Base-by-base conservation (phyloP, 2,329 filamentous ascomycete genomes). In the Didymella pinodella region DNA sequence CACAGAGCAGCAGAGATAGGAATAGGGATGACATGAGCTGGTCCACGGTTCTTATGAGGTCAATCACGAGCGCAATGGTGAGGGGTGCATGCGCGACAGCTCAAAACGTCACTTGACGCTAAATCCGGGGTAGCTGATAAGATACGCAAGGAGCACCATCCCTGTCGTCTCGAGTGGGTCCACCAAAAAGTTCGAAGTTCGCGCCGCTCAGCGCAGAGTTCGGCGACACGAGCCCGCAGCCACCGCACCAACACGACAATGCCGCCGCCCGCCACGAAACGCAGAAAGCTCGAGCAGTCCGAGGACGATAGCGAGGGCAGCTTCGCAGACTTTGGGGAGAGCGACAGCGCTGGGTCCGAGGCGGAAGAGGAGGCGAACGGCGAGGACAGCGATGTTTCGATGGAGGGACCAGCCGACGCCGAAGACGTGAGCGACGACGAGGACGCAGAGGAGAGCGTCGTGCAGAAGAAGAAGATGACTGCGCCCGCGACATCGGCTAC, bases 241-340 rank as follows among this genome's bases (percentile, higher is more conserved):
- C 47, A 56, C 36, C 29, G 14, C 45, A 57, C 48, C 44, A 59
- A 52, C 43, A 62, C 50, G 48, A 70, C 48, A 50, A 78, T 78
- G 75, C 70, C 70, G 52, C 67, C 69, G 38, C 75, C 74, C 50
- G 74, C 75, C 38, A 74, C 75, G 5, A 83, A 84, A 66, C 73
- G 81, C 66, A 80, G 82, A 67, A 83, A 82, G 68, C 69, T 83
- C 32, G 79, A 78, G 62, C 76, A 79, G 61, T 71, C 67, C 53
- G 73, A 62, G 58, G 68, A 64, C 44, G 72, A 73, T 57, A 73
- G 68, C 22, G 69, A 73, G 53, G 62, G 59, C 0, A 68, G 67
- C 57, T 68, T 73, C 57, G 65, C 65, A 7, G 65, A 65, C 16
- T 65, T 66, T n/a, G 67, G 66, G 44, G 61, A 67, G 20, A 18